These are phyloP conservation scores for Trichophyton rubrum DNA, from an alignment of 2,329 filamentous ascomycete species.

Conservation along the genomic window DNA sequence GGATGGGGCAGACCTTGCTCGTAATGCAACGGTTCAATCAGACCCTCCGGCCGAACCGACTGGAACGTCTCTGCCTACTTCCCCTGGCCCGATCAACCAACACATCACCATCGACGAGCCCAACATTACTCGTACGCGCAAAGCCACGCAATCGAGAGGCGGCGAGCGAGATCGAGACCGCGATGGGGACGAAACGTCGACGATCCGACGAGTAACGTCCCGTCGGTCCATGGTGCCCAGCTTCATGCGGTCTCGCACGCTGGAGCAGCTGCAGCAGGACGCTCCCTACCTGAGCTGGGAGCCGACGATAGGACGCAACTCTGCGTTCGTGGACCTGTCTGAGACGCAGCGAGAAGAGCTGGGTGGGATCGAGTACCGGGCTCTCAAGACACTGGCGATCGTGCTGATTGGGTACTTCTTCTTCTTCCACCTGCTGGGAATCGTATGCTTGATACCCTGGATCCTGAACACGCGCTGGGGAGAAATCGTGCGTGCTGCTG, in stretches of 20 bases:
- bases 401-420: constrained; percentile 71
- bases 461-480: constrained; percentile 58
- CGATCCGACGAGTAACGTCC: constrained; percentile 15
- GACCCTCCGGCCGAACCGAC: constrained; percentile 10
- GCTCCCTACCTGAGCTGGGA: constrained; percentile 84
- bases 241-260: constrained; percentile 27
- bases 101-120: constrained; percentile 40
- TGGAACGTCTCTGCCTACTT: constrained; percentile 16
- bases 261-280: constrained; percentile 31
- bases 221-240: constrained; percentile 22
- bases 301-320: constrained; percentile 85
- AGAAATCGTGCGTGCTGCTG: constrained; percentile 47
- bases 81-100: constrained; percentile 17
- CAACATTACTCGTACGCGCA: constrained; percentile 23
- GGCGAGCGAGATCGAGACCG: constrained; percentile 15
- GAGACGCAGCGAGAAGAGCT: constrained; percentile 90
- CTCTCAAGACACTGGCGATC: constrained; percentile 70
- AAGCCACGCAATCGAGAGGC: constrained; percentile 25
- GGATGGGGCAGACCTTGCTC: constrained; percentile 23
- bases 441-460: constrained; percentile 67
- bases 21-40: constrained; percentile 18
- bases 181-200: constrained; percentile 18
- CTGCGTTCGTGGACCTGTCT: constrained; percentile 74
- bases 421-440: constrained; percentile 65
- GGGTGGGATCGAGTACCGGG: constrained; percentile 90